phyloP scores from a whole-genome alignment of 768 basidiomycete species.

The Coprinopsis cinerea region DNA sequence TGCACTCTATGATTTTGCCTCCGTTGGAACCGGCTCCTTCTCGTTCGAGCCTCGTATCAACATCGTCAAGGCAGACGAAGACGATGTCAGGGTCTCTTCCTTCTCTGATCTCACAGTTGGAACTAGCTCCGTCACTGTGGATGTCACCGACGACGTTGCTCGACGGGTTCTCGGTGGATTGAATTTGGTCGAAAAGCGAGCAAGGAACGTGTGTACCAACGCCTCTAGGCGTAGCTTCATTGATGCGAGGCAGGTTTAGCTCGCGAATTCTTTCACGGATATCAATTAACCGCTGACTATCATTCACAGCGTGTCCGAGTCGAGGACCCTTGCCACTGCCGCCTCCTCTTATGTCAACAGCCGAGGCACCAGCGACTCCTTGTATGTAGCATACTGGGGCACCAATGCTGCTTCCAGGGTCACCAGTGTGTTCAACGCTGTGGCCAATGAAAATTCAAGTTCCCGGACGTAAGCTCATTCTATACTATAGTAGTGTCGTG shows the following conservation, averaged over 20 bases:
- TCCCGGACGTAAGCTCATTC: conserved; percentile 28
- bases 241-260: conserved; percentile 26
- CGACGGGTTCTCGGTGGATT: conserved; percentile 22
- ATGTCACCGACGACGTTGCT: conserved; percentile 29
- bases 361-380: conserved; percentile 29
- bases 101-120: conserved; percentile 18
- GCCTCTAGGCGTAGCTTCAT: conserved; percentile 32
- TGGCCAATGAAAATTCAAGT: conserved; percentile 34
- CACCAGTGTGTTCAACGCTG: conserved; percentile 29
- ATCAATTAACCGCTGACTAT: neutral
- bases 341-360: conserved; percentile 30
- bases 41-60: conserved; percentile 32
- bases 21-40: conserved; percentile 33
- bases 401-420: conserved; percentile 30
- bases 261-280: neutral
- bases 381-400: conserved; percentile 37
- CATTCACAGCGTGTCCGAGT: conserved; percentile 31
- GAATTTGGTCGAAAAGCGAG: conserved; percentile 27
- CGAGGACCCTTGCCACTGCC: conserved; percentile 30
- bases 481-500: neutral
- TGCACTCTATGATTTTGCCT: conserved; percentile 36
- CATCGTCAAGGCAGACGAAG: conserved; percentile 30
- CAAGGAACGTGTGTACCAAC: conserved; percentile 32
- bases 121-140: conserved; percentile 24
- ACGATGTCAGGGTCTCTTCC: conserved; percentile 21